These are phyloP conservation scores for Saccharomycopsis crataegensis DNA, from an alignment of 1,139 yeast species.

Conservation along the genomic window DNA sequence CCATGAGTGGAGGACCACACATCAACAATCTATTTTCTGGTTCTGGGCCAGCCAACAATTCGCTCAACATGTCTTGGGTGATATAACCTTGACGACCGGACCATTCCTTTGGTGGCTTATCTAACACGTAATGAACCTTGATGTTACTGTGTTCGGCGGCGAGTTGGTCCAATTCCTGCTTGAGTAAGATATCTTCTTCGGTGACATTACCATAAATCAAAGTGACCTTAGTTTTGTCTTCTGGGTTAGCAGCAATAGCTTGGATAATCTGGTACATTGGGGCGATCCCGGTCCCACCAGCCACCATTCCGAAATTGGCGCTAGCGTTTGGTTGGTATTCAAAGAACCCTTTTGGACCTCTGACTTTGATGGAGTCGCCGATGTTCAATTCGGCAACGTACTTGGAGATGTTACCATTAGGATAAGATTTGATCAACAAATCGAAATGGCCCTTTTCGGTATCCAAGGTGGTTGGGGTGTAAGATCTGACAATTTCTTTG, in stretches of 20 bases:
- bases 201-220: slow-evolving; percentile 75
- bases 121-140: slow-evolving; percentile 66
- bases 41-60: slow-evolving; percentile 58
- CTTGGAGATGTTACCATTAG: slow-evolving; percentile 81
- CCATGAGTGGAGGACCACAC: slow-evolving; percentile 96
- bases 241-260: slow-evolving; percentile 69
- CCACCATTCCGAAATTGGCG: slow-evolving; percentile 73
- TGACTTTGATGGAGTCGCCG: slow-evolving; percentile 64
- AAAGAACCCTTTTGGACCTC: slow-evolving; percentile 95
- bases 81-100: slow-evolving; percentile 76
- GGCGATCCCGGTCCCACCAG: slow-evolving; percentile 94
- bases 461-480: slow-evolving; percentile 90
- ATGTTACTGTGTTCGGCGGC: slow-evolving; percentile 62
- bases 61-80: slow-evolving; percentile 65
- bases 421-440: slow-evolving; percentile 85
- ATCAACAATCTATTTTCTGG: slow-evolving; percentile 63
- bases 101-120: slow-evolving; percentile 73
- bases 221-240: slow-evolving; percentile 65
- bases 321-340: slow-evolving; percentile 78
- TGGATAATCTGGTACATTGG: slow-evolving; percentile 89
- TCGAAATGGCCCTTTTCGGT: slow-evolving; percentile 81
- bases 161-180: slow-evolving; percentile 69
- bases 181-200: slow-evolving; percentile 71
- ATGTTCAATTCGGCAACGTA: slow-evolving; percentile 60
- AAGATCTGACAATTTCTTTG: slow-evolving; percentile 82